Evolutionary conservation across 768 basidiomycete species (phyloP).

Genomic region (Clavulina sp.): DNA sequence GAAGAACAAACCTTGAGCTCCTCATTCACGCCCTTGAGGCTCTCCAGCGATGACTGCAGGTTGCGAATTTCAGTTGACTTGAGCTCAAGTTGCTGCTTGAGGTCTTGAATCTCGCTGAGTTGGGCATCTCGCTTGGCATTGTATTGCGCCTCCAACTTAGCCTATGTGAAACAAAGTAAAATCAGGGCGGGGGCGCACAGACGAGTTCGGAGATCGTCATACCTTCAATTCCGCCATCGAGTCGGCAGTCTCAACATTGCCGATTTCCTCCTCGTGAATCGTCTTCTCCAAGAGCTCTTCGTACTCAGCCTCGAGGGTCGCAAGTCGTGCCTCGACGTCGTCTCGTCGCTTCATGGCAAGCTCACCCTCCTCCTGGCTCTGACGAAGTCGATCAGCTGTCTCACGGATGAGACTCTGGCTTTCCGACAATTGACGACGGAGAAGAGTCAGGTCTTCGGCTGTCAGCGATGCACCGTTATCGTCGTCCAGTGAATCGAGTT

Average conservation of each 20-base stretch:
- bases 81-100: slow-evolving; percentile 80
- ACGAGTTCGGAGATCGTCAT: slow-evolving; percentile 13
- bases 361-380: slow-evolving; percentile 86
- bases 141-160: slow-evolving; percentile 88
- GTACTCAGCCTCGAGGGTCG: slow-evolving; percentile 78
- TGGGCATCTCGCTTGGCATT: slow-evolving; percentile 84
- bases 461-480: slow-evolving; percentile 38
- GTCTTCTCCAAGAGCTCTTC: slow-evolving; percentile 94
- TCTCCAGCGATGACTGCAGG: slow-evolving; percentile 74
- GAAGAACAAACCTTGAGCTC: slow-evolving; percentile 65
- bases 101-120: slow-evolving; percentile 61
- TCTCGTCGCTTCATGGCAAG: slow-evolving; percentile 63
- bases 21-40: slow-evolving; percentile 89
- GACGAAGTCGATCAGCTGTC: slow-evolving; percentile 72
- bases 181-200: slow-evolving; percentile 6
- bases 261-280: slow-evolving; percentile 74
- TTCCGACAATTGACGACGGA: slow-evolving; percentile 78
- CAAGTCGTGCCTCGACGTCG: slow-evolving; percentile 70
- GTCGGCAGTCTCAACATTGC: slow-evolving; percentile 64
- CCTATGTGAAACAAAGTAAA: slow-evolving; percentile 29
- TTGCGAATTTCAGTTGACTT: slow-evolving; percentile 68
- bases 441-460: slow-evolving; percentile 58
- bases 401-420: slow-evolving; percentile 74
- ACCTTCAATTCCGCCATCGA: slow-evolving; percentile 88
- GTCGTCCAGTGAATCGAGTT: slow-evolving; percentile 67